Percentiles rank a stretch among this genome's conserved stretches.
These are phyloP conservation scores for Aspergillus haitiensis DNA, from an alignment of 495 filamentous ascomycete genomes.

Conservation along the genomic window DNA sequence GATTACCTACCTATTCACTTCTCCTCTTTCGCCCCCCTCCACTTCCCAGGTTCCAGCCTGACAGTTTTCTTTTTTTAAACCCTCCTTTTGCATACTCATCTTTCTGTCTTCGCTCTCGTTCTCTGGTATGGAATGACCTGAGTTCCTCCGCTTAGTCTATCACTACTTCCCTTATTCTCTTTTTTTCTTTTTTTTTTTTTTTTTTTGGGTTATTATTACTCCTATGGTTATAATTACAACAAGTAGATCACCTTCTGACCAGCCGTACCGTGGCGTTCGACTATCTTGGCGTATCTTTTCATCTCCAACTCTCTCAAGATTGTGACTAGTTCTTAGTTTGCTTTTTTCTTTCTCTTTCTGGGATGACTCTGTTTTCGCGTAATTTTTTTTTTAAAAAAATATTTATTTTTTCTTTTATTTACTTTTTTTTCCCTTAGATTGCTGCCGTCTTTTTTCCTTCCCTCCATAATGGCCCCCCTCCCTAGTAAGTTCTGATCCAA, in stretches of 20 bases:
- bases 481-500: background rate
- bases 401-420: background rate
- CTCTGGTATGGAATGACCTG: background rate
- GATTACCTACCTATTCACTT: background rate
- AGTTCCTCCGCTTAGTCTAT: too few species aligned
- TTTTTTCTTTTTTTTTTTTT: background rate
- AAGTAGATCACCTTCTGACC: slow-evolving; percentile 22
- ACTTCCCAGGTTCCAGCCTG: background rate
- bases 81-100: slow-evolving; percentile 5
- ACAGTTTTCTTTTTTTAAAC: slow-evolving; percentile 4
- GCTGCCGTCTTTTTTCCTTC: background rate
- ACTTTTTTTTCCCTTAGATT: background rate
- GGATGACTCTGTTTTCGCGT: slow-evolving; percentile 7
- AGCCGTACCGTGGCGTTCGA: slow-evolving; percentile 23
- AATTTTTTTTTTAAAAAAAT: background rate
- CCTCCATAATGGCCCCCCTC: slow-evolving; percentile 3
- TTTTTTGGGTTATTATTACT: background rate
- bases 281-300: slow-evolving; percentile 11
- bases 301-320: slow-evolving; percentile 19
- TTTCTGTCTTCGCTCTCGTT: slow-evolving; percentile 14
- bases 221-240: background rate
- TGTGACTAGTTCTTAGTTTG: slow-evolving; percentile 24
- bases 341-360: slow-evolving; percentile 20
- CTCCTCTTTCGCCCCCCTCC: slow-evolving; percentile 8
- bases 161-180: background rate